phyloP scores from a whole-genome alignment of 2,329 filamentous ascomycete genomes.

The Diplodia scrobiculata region DNA sequence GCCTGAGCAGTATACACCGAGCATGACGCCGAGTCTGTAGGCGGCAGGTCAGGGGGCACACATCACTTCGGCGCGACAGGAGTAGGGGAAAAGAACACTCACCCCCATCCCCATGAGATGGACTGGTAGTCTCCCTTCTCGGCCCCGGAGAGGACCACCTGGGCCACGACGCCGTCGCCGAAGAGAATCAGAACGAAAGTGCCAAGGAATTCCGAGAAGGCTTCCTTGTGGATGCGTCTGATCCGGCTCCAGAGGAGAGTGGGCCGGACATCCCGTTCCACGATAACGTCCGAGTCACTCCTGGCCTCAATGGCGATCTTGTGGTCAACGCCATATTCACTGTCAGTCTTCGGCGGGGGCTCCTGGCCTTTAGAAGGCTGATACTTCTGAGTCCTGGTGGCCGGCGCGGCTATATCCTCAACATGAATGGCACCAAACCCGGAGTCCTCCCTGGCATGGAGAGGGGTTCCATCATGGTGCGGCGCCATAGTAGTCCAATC shows the following conservation, averaged over 20 bases:
- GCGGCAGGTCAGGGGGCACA: neutral
- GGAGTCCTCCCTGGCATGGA: slow-evolving; percentile 10
- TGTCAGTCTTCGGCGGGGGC: slow-evolving; percentile 8
- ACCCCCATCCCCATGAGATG: slow-evolving; percentile 39
- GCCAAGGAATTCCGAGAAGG: slow-evolving; percentile 68
- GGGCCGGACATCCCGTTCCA: slow-evolving; percentile 2
- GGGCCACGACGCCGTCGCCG: slow-evolving; percentile 70
- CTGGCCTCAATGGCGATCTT: slow-evolving; percentile 20
- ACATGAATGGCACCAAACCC: slow-evolving; percentile 13
- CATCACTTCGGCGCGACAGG: neutral
- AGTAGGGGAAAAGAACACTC: neutral
- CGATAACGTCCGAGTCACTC: slow-evolving; percentile 3
- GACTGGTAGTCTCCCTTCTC: slow-evolving; percentile 39
- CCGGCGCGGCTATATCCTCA: slow-evolving; percentile 5
- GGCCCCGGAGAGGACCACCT: slow-evolving; percentile 59
- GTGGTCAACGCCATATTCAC: slow-evolving; percentile 14
- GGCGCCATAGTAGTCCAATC: slow-evolving; percentile 11
- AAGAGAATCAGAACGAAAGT: slow-evolving; percentile 70
- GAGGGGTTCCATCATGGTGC: neutral
- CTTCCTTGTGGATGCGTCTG: slow-evolving; percentile 51
- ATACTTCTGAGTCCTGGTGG: slow-evolving; percentile 8
- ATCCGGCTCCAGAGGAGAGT: slow-evolving; percentile 42
- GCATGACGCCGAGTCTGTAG: slow-evolving; percentile 31
- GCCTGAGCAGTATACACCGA: slow-evolving; percentile 59
- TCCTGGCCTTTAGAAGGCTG: neutral